Evolutionary conservation across 306 rosid species (phyloP), one percentile per base, ranked within the genome.

Genomic region (Quercus mongolica): DNA sequence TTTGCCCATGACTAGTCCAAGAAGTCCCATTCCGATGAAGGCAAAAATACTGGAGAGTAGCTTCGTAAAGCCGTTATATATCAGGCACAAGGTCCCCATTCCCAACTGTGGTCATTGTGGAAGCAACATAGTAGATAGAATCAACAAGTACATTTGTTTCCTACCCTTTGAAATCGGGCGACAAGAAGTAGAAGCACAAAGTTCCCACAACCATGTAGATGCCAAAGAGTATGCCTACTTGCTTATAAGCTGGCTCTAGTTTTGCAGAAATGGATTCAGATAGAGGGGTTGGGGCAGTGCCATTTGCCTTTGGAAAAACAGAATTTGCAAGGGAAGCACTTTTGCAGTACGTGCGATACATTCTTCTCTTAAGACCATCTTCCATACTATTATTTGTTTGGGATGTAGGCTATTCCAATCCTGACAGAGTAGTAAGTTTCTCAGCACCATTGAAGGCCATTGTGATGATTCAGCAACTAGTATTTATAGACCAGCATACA

Each of bases 251-350:
- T 35, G 72, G 52, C 51, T 67, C 51, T 9, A 67, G 25, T 33
- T 35, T 35, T 0, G 10, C 7, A 19, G 52, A 67, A 19, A 0
- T n/a, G 35, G 0, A 67, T 35, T 35, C 25, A 67, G 4, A 67
- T 17, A 0, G 72, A 67, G 0, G 26, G 8, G 25, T 18, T 67
- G 71, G 51, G 13, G 71, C 25, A 3, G 71, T 31, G 0, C 26
- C 71, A 25, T 63, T 63, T 63, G 35, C 44, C 69, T 63, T 9
- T 6, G 21, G 4, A 28, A 38, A 18, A 28, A 63, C 20, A 30
- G 70, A 64, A 10, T 84, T 78, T 23, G 75, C 81, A 70, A 44
- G 23, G 23, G 91, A 94, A 68, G 93, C 97, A 76, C 97, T 87
- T 88, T 62, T 87, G 78, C 79, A 38, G 3, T 38, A 54, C 14